A percentile compares a stretch with the other conserved stretches of the same genome.
Evolutionary conservation across 2,329 filamentous ascomycete genomes (phyloP).

Genomic region (Trichoderma aggressivum): DNA sequence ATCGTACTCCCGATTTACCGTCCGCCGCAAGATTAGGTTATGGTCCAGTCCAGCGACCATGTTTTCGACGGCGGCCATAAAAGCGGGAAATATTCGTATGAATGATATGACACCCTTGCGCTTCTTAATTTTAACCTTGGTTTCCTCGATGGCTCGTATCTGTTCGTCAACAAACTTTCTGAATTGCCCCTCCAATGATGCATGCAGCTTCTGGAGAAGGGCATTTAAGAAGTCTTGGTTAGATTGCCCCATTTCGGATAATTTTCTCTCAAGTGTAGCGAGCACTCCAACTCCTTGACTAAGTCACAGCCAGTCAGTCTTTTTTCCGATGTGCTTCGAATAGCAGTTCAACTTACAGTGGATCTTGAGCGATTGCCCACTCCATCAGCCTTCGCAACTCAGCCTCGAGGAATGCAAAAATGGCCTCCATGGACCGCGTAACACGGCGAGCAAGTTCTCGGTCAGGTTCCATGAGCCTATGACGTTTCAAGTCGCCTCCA

Average conservation of each 20-base stretch:
- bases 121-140: conserved; percentile 98
- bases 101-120: conserved; percentile 95
- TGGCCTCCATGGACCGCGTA: conserved; percentile 81
- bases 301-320: conserved; percentile 20
- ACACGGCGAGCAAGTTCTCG: conserved; percentile 80
- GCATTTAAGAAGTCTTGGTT: conserved; percentile 89
- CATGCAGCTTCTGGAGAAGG: conserved; percentile 74
- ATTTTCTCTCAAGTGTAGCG: conserved; percentile 73
- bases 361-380: conserved; percentile 77
- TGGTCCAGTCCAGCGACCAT: conserved; percentile 64
- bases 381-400: conserved; percentile 79
- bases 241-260: conserved; percentile 76
- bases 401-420: conserved; percentile 76
- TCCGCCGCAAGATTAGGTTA: conserved; percentile 63
- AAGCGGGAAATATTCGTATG: conserved; percentile 87
- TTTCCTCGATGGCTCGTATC: conserved; percentile 92
- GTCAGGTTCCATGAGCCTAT: conserved; percentile 83
- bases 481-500: conserved; percentile 68
- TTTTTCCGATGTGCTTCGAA: not conserved
- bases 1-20: conserved; percentile 82
- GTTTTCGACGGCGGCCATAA: conserved; percentile 78
- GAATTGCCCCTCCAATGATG: conserved; percentile 71
- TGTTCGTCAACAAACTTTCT: conserved; percentile 91
- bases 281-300: conserved; percentile 89
- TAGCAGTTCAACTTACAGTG: conserved; percentile 60